These are phyloP conservation scores for Stachybotrys chlorohalonatus DNA, from an alignment of 2,329 filamentous ascomycete species.

Conservation along the genomic window DNA sequence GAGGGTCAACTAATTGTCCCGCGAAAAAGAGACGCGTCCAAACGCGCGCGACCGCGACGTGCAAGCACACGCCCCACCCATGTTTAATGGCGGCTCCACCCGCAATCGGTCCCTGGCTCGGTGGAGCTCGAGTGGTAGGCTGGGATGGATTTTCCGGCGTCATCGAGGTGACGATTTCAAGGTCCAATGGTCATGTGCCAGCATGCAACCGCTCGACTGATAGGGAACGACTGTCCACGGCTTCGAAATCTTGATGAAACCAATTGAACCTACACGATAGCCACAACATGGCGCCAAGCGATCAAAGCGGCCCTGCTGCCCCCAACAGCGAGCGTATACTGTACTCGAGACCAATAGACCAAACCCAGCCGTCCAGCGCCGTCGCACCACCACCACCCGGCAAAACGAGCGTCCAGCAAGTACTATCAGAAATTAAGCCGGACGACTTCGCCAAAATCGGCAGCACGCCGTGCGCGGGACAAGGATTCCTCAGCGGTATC, in stretches of 20 bases:
- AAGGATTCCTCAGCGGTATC: constrained; percentile 77
- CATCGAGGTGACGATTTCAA: constrained; percentile 5
- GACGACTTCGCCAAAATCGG: constrained; percentile 66
- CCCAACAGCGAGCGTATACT: not conserved
- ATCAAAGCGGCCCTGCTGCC: not conserved
- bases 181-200: not conserved
- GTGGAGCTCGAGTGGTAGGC: no score
- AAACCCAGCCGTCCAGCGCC: constrained; percentile 5
- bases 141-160: constrained; percentile 11
- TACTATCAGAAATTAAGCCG: constrained; percentile 55
- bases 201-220: not conserved
- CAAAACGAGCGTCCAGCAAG: constrained; percentile 40
- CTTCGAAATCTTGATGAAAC: constrained; percentile 13
- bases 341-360: constrained; percentile 3
- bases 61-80: constrained; percentile 5
- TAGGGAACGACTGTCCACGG: not conserved
- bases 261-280: constrained; percentile 8
- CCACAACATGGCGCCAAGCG: not conserved
- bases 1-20: not conserved
- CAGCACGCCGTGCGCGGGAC: constrained; percentile 73
- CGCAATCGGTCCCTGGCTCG: no score
- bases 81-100: constrained; percentile 18
- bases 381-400: constrained; percentile 15
- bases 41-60: constrained; percentile 22
- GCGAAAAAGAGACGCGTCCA: constrained; percentile 19